Evolutionary conservation across 2,329 filamentous ascomycete genomes (phyloP).

Genomic region (Xylaria sp.): DNA sequence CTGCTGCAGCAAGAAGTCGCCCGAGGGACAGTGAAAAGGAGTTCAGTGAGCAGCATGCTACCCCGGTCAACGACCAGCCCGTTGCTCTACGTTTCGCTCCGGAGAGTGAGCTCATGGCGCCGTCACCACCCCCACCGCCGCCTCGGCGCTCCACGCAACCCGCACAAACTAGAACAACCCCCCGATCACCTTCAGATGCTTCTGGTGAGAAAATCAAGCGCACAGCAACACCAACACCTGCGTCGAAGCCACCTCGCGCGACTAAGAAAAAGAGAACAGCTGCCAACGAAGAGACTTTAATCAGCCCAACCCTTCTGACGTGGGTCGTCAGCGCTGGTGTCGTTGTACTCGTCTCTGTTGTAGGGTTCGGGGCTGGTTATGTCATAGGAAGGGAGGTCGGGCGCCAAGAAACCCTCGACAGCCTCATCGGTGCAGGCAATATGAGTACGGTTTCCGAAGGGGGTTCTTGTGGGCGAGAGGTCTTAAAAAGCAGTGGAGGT

Average conservation of each 20-base stretch:
- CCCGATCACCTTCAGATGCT: slow-evolving; percentile 35
- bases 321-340: slow-evolving; percentile 76
- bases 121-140: slow-evolving; percentile 44
- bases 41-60: slow-evolving; percentile 54
- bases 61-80: slow-evolving; percentile 61
- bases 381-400: slow-evolving; percentile 75
- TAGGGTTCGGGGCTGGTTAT: slow-evolving; percentile 76
- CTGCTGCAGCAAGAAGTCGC: slow-evolving; percentile 85
- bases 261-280: slow-evolving; percentile 70
- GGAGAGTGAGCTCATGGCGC: slow-evolving; percentile 67
- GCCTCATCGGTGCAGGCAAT: slow-evolving; percentile 57
- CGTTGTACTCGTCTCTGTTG: slow-evolving; percentile 74
- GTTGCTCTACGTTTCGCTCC: slow-evolving; percentile 70
- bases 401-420: slow-evolving; percentile 66
- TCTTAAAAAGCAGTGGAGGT: slow-evolving; percentile 62
- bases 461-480: slow-evolving; percentile 64
- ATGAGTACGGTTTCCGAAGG: slow-evolving; percentile 56
- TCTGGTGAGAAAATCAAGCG: slow-evolving; percentile 63
- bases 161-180: slow-evolving; percentile 29
- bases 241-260: slow-evolving; percentile 57
- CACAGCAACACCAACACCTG: slow-evolving; percentile 53
- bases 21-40: slow-evolving; percentile 69
- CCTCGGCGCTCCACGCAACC: slow-evolving; percentile 37
- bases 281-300: slow-evolving; percentile 54
- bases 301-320: slow-evolving; percentile 70